A percentile compares a stretch with the other conserved stretches of the same genome.
These are phyloP conservation scores for Pseudophaeomoniella oleicola DNA, from an alignment of 2,329 filamentous ascomycete species.

Conservation along the genomic window DNA sequence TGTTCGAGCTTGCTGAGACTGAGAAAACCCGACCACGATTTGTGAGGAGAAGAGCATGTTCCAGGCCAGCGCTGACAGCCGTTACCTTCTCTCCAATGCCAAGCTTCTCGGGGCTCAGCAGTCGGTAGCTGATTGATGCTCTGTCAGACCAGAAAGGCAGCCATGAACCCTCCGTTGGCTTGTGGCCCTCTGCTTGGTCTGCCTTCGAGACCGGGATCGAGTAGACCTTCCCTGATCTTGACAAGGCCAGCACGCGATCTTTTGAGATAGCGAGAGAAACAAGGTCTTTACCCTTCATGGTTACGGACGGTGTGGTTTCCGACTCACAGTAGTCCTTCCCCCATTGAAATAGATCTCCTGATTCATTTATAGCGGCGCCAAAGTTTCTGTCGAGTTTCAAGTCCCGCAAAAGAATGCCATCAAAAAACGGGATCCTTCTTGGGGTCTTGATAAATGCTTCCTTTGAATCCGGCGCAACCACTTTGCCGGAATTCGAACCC, in stretches of 20 bases:
- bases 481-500: slow-evolving; percentile 74
- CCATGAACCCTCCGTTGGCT: slow-evolving; percentile 54
- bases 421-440: slow-evolving; percentile 64
- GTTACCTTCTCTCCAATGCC: slow-evolving; percentile 57
- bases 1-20: slow-evolving; percentile 62
- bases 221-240: slow-evolving; percentile 63
- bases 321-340: slow-evolving; percentile 59
- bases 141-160: slow-evolving; percentile 54
- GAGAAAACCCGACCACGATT: slow-evolving; percentile 76
- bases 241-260: slow-evolving; percentile 71
- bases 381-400: slow-evolving; percentile 72
- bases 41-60: slow-evolving; percentile 78
- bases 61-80: slow-evolving; percentile 61
- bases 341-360: slow-evolving; percentile 86
- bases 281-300: slow-evolving; percentile 69
- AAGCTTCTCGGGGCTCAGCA: slow-evolving; percentile 50
- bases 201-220: slow-evolving; percentile 63
- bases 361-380: slow-evolving; percentile 74
- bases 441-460: slow-evolving; percentile 70
- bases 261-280: slow-evolving; percentile 60
- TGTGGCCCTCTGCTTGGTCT: slow-evolving; percentile 54
- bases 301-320: slow-evolving; percentile 49
- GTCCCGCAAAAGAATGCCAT: slow-evolving; percentile 70
- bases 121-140: slow-evolving; percentile 55
- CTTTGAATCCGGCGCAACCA: slow-evolving; percentile 71